Conservation (phyloP, 805 yeast species). For the Debaryomyces hansenii region DNA sequence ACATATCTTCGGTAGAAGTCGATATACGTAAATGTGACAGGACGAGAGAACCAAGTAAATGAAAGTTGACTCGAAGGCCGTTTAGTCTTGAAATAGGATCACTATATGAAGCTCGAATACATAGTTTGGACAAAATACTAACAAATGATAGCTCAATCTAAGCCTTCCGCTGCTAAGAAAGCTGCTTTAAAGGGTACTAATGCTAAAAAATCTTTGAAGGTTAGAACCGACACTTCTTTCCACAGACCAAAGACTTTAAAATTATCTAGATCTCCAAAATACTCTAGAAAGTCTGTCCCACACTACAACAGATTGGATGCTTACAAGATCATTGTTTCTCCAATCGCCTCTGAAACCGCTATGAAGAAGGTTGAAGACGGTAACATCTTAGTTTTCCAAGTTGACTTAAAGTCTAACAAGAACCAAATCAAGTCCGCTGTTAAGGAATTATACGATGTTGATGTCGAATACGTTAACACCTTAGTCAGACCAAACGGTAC, state of each 20-base stretch:
- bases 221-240: slow-evolving; percentile 94
- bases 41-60: not conserved
- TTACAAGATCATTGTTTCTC: slow-evolving; percentile 89
- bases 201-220: slow-evolving; percentile 86
- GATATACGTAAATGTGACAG: too few species aligned
- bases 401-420: slow-evolving; percentile 96
- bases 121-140: slow-evolving; percentile 15
- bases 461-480: slow-evolving; percentile 91
- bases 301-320: slow-evolving; percentile 97
- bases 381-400: slow-evolving; percentile 99
- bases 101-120: too few species aligned
- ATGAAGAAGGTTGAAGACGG: slow-evolving; percentile 99
- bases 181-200: slow-evolving; percentile 97
- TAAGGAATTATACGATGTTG: slow-evolving; percentile 97
- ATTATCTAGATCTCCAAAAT: slow-evolving; percentile 91
- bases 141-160: slow-evolving; percentile 46
- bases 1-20: too few species aligned
- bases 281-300: slow-evolving; percentile 93
- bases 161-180: slow-evolving; percentile 98
- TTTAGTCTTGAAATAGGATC: too few species aligned
- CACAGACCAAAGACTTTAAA: slow-evolving; percentile 96
- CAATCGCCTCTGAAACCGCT: slow-evolving; percentile 97
- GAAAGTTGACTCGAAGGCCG: not conserved
- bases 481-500: slow-evolving; percentile 98
- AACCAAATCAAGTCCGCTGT: slow-evolving; percentile 97